Conservation (phyloP, 2,329 filamentous ascomycete genomes). For the Tolypocladium tropicale region DNA sequence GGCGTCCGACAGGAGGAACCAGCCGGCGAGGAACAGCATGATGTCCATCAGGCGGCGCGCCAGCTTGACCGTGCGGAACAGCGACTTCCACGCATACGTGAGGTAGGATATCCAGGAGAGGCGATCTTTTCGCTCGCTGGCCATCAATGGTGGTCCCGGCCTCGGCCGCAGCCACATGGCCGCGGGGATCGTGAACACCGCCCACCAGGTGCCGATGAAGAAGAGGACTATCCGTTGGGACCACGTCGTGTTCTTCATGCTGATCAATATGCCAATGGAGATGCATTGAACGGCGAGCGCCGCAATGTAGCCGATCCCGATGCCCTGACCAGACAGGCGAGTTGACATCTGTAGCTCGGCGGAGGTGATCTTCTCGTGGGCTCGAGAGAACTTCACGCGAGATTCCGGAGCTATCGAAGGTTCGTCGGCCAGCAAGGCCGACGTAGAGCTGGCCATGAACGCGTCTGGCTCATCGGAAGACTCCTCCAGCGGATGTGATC, state of each 20-base stretch:
- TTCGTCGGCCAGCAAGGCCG: slow-evolving; percentile 33
- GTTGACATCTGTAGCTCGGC: slow-evolving; percentile 73
- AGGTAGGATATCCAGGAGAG: slow-evolving; percentile 59
- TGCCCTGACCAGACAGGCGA: slow-evolving; percentile 81
- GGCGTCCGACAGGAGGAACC: slow-evolving; percentile 91
- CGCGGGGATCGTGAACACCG: slow-evolving; percentile 78
- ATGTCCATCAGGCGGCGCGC: slow-evolving; percentile 66
- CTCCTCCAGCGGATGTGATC: slow-evolving; percentile 24
- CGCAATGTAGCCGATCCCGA: slow-evolving; percentile 87
- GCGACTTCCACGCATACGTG: slow-evolving; percentile 72
- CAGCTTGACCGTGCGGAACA: slow-evolving; percentile 69
- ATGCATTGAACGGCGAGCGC: slow-evolving; percentile 76
- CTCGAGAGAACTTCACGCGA: slow-evolving; percentile 26
- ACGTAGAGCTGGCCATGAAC: slow-evolving; percentile 29
- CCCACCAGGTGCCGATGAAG: slow-evolving; percentile 86
- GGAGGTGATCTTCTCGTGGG: slow-evolving; percentile 42
- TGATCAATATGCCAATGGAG: slow-evolving; percentile 66
- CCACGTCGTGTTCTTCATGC: slow-evolving; percentile 68
- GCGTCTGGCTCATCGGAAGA: slow-evolving; percentile 18
- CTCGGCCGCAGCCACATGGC: slow-evolving; percentile 80
- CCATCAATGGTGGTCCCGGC: slow-evolving; percentile 70
- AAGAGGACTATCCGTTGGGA: slow-evolving; percentile 81
- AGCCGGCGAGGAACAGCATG: slow-evolving; percentile 70
- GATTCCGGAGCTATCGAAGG: slow-evolving; percentile 8
- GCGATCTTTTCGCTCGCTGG: slow-evolving; percentile 24